Evolutionary conservation across 148 eudicot genomes (phyloP).

Genomic region (Rhododendron vialii): DNA sequence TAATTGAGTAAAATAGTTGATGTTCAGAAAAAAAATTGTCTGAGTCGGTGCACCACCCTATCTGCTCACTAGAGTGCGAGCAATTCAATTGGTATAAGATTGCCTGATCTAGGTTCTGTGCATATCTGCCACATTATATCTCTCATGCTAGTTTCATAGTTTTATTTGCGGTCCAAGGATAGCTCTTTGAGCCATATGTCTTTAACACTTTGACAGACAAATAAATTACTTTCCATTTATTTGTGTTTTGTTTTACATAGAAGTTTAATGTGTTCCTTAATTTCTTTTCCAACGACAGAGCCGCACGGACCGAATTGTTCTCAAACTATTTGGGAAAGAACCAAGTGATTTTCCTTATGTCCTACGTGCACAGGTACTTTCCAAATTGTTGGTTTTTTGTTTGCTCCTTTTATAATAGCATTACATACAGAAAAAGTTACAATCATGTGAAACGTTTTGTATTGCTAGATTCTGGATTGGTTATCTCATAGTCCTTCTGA

Average conservation of each 20-base stretch:
- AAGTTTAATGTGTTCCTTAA: background rate
- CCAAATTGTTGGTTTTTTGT: background rate
- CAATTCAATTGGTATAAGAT: background rate
- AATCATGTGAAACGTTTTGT: background rate
- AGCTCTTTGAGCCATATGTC: background rate
- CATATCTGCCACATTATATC: background rate
- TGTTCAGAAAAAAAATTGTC: background rate
- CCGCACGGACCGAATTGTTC: constrained; percentile 74
- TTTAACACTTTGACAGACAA: background rate
- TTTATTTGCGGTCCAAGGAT: background rate
- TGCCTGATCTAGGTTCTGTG: background rate
- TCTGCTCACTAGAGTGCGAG: background rate
- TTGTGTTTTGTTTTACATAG: background rate
- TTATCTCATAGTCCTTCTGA: constrained; percentile 71
- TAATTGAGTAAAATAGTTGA: background rate
- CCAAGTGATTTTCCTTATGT: constrained; percentile 66
- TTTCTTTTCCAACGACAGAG: constrained; percentile 22
- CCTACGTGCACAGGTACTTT: constrained; percentile 58
- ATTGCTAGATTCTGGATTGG: constrained; percentile 66
- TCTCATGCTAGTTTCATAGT: background rate
- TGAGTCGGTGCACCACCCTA: constrained; percentile 2
- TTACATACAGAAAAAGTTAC: background rate
- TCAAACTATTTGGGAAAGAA: constrained; percentile 82
- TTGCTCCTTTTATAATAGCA: background rate
- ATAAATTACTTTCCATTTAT: background rate